A percentile compares a stretch with the other conserved stretches of the same genome.
Evolutionary conservation across 495 filamentous ascomycete species (phyloP).

Genomic region (Aspergillus biplanus): DNA sequence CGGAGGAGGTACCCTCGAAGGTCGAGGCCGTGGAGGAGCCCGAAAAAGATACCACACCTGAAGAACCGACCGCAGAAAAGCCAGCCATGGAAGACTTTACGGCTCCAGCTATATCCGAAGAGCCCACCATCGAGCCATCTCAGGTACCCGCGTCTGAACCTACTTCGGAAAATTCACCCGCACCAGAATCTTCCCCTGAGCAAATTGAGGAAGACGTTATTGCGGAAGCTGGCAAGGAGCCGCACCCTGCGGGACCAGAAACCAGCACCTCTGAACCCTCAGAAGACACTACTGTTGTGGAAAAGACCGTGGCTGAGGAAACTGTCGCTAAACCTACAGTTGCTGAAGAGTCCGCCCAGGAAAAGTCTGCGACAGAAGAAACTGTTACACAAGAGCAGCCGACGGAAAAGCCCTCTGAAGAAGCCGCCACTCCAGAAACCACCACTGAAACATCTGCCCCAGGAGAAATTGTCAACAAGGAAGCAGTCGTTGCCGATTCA

Average conservation of each 20-base stretch:
- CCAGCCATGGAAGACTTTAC: neutral
- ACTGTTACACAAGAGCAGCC: too few species aligned
- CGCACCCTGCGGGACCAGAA: too few species aligned
- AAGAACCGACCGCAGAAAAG: constrained; percentile 9
- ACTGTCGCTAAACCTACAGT: neutral
- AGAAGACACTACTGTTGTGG: neutral
- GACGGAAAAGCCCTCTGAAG: too few species aligned
- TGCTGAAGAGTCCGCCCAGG: too few species aligned
- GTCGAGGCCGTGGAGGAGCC: constrained; percentile 18
- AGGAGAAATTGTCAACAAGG: neutral
- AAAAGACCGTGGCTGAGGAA: constrained; percentile 7
- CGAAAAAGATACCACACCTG: neutral
- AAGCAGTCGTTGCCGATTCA: neutral
- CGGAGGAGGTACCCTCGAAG: neutral
- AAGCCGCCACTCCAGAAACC: too few species aligned
- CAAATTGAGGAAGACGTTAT: too few species aligned
- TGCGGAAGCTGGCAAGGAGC: too few species aligned
- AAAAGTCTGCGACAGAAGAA: too few species aligned
- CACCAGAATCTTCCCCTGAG: too few species aligned
- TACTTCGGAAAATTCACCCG: neutral
- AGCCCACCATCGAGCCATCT: neutral
- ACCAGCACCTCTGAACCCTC: neutral
- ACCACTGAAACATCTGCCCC: neutral
- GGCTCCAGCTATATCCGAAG: neutral
- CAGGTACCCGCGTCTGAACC: neutral